Evolutionary conservation across 768 basidiomycete genomes (phyloP).

Genomic region (Hygrocybe punicea): DNA sequence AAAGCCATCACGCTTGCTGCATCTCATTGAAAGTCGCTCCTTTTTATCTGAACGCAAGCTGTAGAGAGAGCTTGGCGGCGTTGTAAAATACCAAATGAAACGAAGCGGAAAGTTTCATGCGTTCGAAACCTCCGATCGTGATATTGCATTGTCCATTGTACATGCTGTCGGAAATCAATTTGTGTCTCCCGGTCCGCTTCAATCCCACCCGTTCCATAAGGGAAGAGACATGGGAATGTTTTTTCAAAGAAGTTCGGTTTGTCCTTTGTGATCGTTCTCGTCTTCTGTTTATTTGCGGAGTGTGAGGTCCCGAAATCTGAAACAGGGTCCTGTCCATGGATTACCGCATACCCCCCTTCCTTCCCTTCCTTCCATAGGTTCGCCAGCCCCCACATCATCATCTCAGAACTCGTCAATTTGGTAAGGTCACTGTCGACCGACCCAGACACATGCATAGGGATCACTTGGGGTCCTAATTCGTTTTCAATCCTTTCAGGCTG

Average conservation of each 20-base stretch:
- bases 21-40: conserved; percentile 4
- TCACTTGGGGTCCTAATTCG: background rate
- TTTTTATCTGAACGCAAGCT: background rate
- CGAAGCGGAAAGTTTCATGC: background rate
- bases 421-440: background rate
- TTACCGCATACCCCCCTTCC: conserved; percentile 9
- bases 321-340: too few relatives aligned
- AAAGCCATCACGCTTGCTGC: too few relatives aligned
- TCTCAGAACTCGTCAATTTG: background rate
- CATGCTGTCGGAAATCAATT: too few relatives aligned
- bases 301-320: conserved; percentile 5
- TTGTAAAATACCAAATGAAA: conserved; percentile 4
- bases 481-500: background rate
- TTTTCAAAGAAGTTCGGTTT: conserved; percentile 11
- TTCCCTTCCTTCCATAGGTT: background rate
- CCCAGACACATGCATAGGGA: conserved; percentile 15
- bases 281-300: background rate
- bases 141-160: too few relatives aligned
- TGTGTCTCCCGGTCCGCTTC: too few relatives aligned
- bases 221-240: conserved; percentile 20
- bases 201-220: conserved; percentile 28
- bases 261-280: background rate
- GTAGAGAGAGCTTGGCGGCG: background rate
- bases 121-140: too few relatives aligned
- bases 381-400: background rate